Percentiles rank a stretch among this genome's conserved stretches.
phyloP scores from a whole-genome alignment of 768 basidiomycete genomes.

The Rubroboletus pulcherrimus region DNA sequence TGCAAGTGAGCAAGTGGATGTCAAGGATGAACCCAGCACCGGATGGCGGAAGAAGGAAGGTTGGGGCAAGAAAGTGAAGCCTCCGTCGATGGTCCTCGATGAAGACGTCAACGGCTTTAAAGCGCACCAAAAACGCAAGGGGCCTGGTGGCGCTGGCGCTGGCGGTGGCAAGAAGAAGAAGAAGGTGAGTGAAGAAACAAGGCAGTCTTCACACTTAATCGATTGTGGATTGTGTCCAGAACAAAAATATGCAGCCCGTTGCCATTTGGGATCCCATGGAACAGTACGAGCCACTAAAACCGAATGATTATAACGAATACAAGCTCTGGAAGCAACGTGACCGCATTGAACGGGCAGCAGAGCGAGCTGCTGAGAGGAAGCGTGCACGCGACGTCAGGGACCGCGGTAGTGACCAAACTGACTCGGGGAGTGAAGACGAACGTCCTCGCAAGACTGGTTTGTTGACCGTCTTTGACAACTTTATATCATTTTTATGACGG shows the following conservation, averaged over 20 bases:
- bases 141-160: constrained; percentile 45
- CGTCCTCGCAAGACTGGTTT: constrained; percentile 67
- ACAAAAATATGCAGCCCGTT: constrained; percentile 52
- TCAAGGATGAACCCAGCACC: constrained; percentile 26
- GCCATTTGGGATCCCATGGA: constrained; percentile 76
- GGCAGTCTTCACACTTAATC: neutral
- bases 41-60: constrained; percentile 49
- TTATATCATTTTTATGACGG: constrained; percentile 26
- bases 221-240: constrained; percentile 35
- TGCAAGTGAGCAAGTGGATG: constrained; percentile 24
- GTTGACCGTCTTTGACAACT: constrained; percentile 7
- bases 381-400: constrained; percentile 48
- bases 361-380: constrained; percentile 60
- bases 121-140: constrained; percentile 49
- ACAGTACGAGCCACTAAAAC: constrained; percentile 74
- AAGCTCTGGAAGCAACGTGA: constrained; percentile 77
- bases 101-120: constrained; percentile 87
- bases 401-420: constrained; percentile 56
- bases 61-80: constrained; percentile 88
- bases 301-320: constrained; percentile 88
- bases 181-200: constrained; percentile 45
- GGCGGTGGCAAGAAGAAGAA: constrained; percentile 46
- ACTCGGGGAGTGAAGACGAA: constrained; percentile 64
- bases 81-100: constrained; percentile 86
- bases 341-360: constrained; percentile 63